Evolutionary conservation across 1,139 yeast species (phyloP).

Genomic region (Kodamaea sp.): DNA sequence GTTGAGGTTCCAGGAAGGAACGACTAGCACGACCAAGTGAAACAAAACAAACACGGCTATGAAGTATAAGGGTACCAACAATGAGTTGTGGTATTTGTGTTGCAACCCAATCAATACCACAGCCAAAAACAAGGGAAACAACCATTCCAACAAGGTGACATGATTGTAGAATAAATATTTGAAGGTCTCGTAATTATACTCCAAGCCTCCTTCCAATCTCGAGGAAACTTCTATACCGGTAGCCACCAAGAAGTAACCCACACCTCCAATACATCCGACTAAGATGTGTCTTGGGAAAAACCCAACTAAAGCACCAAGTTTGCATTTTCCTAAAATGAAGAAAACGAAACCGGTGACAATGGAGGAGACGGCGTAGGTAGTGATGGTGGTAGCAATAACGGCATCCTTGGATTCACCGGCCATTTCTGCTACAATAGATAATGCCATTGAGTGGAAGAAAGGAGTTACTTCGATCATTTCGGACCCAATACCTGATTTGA

Average conservation of each 20-base stretch:
- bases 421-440: conserved; percentile 59
- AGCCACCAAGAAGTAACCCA: conserved; percentile 85
- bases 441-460: conserved; percentile 94
- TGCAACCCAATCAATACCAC: conserved; percentile 61
- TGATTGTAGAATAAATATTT: conserved; percentile 39
- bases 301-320: conserved; percentile 83
- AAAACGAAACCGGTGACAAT: conserved; percentile 85
- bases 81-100: conserved; percentile 64
- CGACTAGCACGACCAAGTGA: conserved; percentile 63
- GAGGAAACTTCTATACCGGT: conserved; percentile 93
- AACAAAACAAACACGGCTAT: conserved; percentile 67
- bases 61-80: conserved; percentile 81
- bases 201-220: conserved; percentile 70
- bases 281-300: conserved; percentile 95
- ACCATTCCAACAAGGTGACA: conserved; percentile 65
- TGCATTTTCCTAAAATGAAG: conserved; percentile 71
- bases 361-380: conserved; percentile 81
- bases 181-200: conserved; percentile 61
- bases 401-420: conserved; percentile 53
- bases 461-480: conserved; percentile 99
- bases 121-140: conserved; percentile 67
- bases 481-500: conserved; percentile 87
- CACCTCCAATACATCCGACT: conserved; percentile 98
- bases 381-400: conserved; percentile 82
- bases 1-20: conserved; percentile 66